phyloP scores from a whole-genome alignment of 2,329 filamentous ascomycete genomes.

The Exophiala sp. region DNA sequence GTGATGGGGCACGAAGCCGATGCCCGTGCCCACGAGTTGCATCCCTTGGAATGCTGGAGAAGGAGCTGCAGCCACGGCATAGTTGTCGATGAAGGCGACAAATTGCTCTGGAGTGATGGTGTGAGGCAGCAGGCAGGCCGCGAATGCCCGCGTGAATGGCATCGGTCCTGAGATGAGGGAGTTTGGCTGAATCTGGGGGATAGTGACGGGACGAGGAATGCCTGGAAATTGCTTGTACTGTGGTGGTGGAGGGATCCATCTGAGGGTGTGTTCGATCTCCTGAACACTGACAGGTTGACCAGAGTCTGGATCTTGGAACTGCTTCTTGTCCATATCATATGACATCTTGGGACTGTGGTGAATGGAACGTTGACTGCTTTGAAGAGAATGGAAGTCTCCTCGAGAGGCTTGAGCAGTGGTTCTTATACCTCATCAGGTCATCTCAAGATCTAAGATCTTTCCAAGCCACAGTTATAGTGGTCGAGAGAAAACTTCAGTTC shows the following conservation, averaged over 20 bases:
- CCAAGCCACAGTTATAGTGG: too few relatives aligned
- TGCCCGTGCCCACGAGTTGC: constrained; percentile 6
- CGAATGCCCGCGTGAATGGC: constrained; percentile 19
- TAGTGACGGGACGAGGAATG: constrained; percentile 11
- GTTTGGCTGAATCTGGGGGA: constrained; percentile 16
- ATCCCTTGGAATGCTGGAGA: constrained; percentile 12
- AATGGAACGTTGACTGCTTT: too few relatives aligned
- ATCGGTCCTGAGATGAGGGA: background rate
- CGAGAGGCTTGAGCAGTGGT: too few relatives aligned
- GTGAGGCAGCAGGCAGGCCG: constrained; percentile 7
- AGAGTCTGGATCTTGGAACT: too few relatives aligned
- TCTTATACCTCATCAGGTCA: too few relatives aligned
- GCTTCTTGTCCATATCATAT: background rate
- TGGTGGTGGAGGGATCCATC: background rate
- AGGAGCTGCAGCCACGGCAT: constrained; percentile 13
- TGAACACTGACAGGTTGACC: background rate
- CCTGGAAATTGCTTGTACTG: background rate
- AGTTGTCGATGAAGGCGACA: constrained; percentile 20
- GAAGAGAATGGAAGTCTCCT: too few relatives aligned
- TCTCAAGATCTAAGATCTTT: too few relatives aligned
- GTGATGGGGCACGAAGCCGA: constrained; percentile 17
- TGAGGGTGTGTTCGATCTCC: background rate
- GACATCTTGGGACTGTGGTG: too few relatives aligned
- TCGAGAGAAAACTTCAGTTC: too few relatives aligned
- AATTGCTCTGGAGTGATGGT: constrained; percentile 12